Evolutionary conservation across 495 filamentous ascomycete species (phyloP).

Genomic region (Aspergillus nanangensis): DNA sequence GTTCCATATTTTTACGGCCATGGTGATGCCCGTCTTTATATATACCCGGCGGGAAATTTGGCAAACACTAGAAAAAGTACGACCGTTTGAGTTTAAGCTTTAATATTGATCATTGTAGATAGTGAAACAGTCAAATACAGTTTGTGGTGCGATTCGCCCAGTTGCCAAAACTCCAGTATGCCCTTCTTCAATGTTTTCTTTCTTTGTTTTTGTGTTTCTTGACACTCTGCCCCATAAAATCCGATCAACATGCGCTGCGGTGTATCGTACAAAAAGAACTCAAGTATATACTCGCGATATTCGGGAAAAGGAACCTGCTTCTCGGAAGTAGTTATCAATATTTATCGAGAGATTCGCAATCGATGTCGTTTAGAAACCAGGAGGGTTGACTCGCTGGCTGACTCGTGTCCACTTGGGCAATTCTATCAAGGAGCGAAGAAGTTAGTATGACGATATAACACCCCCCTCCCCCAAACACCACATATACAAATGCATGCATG

Average conservation of each 20-base stretch:
- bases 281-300: conserved; percentile 5
- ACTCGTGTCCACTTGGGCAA: conserved; percentile 95
- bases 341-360: conserved; percentile 3
- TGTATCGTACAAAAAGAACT: conserved; percentile 32
- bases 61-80: conserved; percentile 13
- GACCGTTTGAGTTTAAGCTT: conserved; percentile 19
- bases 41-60: not conserved
- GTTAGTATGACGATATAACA: no score
- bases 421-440: conserved; percentile 46
- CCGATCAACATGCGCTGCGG: conserved; percentile 7
- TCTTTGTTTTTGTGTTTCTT: conserved; percentile 12
- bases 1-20: no score
- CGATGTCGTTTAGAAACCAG: conserved; percentile 66
- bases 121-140: conserved; percentile 9
- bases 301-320: not conserved
- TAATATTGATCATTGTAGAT: conserved; percentile 27
- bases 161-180: conserved; percentile 39
- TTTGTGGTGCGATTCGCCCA: conserved; percentile 21
- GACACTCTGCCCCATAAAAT: not conserved
- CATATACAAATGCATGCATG: no score
- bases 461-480: no score
- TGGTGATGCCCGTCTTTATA: conserved; percentile 14
- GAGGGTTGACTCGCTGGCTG: conserved; percentile 87
- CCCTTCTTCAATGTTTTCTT: conserved; percentile 24
- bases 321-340: conserved; percentile 3